These are phyloP conservation scores for Colletotrichum sp. DNA, from an alignment of 2,329 filamentous ascomycete genomes.

Conservation along the genomic window DNA sequence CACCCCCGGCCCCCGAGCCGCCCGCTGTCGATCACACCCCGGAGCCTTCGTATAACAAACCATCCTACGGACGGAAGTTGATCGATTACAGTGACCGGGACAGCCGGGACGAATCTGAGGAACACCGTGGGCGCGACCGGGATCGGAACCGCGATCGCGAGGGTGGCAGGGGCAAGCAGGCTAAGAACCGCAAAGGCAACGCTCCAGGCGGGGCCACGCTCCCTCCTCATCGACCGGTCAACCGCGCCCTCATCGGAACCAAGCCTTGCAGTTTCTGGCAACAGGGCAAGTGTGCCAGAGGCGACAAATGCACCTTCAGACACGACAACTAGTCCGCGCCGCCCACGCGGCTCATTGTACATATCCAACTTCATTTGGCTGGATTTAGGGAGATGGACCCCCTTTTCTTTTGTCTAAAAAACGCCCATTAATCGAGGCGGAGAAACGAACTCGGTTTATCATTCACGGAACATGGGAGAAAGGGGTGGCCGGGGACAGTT, in stretches of 20 bases:
- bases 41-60: conserved; percentile 20
- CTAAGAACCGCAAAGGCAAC: conserved; percentile 42
- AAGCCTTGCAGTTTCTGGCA: conserved; percentile 74
- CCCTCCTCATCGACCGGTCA: conserved; percentile 48
- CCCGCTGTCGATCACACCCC: conserved; percentile 15
- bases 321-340: conserved; percentile 52
- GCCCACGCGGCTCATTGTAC: not conserved
- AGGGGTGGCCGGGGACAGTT: not conserved
- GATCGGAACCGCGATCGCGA: conserved; percentile 33
- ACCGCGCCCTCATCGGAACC: conserved; percentile 66
- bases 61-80: conserved; percentile 20
- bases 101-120: conserved; percentile 16
- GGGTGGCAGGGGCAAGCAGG: conserved; percentile 35
- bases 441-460: not conserved
- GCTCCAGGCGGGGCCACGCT: conserved; percentile 31
- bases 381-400: not conserved
- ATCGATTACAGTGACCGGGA: conserved; percentile 16
- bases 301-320: conserved; percentile 75
- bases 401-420: not conserved
- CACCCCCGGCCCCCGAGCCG: not conserved
- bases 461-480: not conserved
- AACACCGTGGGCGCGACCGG: conserved; percentile 25
- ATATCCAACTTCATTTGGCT: not conserved
- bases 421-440: not conserved
- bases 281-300: conserved; percentile 74